phyloP scores from a whole-genome alignment of 495 filamentous ascomycete species.

The Lophiotrema nucula region DNA sequence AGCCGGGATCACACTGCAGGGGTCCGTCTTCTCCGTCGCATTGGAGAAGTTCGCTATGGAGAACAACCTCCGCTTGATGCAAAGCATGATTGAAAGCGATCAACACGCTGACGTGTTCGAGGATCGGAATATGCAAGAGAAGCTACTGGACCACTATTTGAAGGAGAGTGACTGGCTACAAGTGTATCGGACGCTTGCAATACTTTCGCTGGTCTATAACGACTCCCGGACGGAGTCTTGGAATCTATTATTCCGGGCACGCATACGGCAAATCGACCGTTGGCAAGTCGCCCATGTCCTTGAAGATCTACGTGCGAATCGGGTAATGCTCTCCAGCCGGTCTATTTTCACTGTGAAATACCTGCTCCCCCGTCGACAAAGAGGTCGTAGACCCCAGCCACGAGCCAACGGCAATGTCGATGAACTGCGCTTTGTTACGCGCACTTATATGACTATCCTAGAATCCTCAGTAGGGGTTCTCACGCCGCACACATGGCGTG shows the following conservation, averaged over 20 bases:
- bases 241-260: conserved; percentile 47
- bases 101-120: conserved; percentile 75
- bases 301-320: conserved; percentile 20
- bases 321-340: conserved; percentile 4
- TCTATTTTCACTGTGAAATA: conserved; percentile 6
- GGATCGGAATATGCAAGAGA: conserved; percentile 58
- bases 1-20: conserved; percentile 57
- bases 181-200: conserved; percentile 54
- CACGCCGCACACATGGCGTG: conserved; percentile 45
- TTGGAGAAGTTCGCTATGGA: conserved; percentile 57
- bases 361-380: conserved; percentile 11
- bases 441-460: conserved; percentile 41
- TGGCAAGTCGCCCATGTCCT: conserved; percentile 11
- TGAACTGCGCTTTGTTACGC: conserved; percentile 36
- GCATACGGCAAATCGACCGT: conserved; percentile 31
- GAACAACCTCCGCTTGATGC: conserved; percentile 43
- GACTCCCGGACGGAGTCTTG: conserved; percentile 29
- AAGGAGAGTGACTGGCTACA: conserved; percentile 50
- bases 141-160: conserved; percentile 53
- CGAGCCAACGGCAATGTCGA: conserved; percentile 28
- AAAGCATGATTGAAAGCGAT: conserved; percentile 59
- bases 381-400: conserved; percentile 3
- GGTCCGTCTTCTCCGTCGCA: conserved; percentile 58
- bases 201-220: conserved; percentile 43
- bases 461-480: conserved; percentile 37